These are phyloP conservation scores for Moricandia arvensis DNA, from an alignment of 345 rosid genomes.

Conservation along the genomic window DNA sequence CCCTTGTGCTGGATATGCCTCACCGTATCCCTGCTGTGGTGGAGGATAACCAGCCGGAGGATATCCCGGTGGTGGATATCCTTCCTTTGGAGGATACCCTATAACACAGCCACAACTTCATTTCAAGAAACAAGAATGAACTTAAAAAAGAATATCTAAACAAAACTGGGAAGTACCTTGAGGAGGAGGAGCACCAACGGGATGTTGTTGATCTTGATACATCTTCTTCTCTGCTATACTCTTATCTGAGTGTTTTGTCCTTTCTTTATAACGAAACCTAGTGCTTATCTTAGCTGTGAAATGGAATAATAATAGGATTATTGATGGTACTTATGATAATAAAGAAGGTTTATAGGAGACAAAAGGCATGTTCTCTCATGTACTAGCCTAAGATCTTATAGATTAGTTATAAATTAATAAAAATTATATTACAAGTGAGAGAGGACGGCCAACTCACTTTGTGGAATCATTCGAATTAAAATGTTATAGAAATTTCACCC, in stretches of 20 bases:
- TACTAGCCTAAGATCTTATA: too few relatives aligned
- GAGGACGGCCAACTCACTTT: constrained; percentile 27
- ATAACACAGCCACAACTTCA: not conserved
- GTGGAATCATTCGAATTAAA: too few relatives aligned
- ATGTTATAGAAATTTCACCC: constrained; percentile 17
- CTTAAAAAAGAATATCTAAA: not conserved
- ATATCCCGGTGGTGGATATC: constrained; percentile 45
- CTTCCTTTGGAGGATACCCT: constrained; percentile 36
- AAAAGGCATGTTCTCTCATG: constrained; percentile 36
- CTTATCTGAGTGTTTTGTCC: not conserved
- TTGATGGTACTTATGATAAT: too few relatives aligned
- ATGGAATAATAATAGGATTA: too few relatives aligned
- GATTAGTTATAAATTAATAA: too few relatives aligned
- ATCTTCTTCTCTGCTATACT: constrained; percentile 39
- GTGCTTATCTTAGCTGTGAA: constrained; percentile 26
- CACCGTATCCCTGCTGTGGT: constrained; percentile 41
- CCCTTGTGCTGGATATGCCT: constrained; percentile 42
- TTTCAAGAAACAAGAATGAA: not conserved
- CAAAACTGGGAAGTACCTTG: constrained; percentile 45
- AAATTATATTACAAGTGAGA: constrained; percentile 4
- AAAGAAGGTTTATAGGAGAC: constrained; percentile 32
- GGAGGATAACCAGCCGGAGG: constrained; percentile 34
- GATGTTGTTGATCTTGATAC: constrained; percentile 57
- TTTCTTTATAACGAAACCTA: constrained; percentile 20
- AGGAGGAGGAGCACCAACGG: constrained; percentile 64